Evolutionary conservation across 371 early-diverging fungal species (phyloP), one percentile per base, ranked within the genome.

Genomic region (Apophysomyces variabilis): DNA sequence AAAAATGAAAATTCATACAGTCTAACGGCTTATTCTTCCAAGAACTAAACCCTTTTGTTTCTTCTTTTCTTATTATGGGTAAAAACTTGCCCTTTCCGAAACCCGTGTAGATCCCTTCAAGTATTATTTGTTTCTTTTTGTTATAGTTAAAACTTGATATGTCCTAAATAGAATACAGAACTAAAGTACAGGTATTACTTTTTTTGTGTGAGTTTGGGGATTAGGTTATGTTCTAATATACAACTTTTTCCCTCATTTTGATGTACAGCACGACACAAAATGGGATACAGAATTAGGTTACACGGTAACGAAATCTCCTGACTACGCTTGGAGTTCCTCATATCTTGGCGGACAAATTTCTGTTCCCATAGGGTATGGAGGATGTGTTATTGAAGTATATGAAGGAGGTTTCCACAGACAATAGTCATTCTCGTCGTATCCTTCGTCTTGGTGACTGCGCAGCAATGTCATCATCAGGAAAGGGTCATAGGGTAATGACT

Each of bases 401-500:
- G 54, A 21, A 7, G 54, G 54, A 7, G 21, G 21, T n/a, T 50
- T 9, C 54, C 54, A 50, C 9, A 21, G 9, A 0, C 9, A 21
- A 50, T 21, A 9, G 6, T 21, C 32, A 26, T 26, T 5, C 9
- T 50, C 54, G n/a, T 50, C 54, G 7, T 50, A 26, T 50, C 16
- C 14, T 18, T 9, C 7, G 54, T 47, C 14, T 18, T 9, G 21
- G 54, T 18, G 54, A 21, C 32, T 26, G 32, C 21, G 54, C 11
- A 21, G 21, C 9, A 50, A 21, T 21, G 8, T 21, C 54, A 70
- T 67, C 65, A 77, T 75, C 9, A 72, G 59, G 8, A 61, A 45
- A 12, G 80, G 78, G 57, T 82, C 71, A 54, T 82, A 82, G 14
- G 83, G 81, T 6, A 77, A 38, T 0, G 74, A 69, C 6, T 64